Evolutionary conservation across 148 eudicot species (phyloP), one percentile per base, ranked within the genome.

Genomic region (Vaccinium corymbosum): DNA sequence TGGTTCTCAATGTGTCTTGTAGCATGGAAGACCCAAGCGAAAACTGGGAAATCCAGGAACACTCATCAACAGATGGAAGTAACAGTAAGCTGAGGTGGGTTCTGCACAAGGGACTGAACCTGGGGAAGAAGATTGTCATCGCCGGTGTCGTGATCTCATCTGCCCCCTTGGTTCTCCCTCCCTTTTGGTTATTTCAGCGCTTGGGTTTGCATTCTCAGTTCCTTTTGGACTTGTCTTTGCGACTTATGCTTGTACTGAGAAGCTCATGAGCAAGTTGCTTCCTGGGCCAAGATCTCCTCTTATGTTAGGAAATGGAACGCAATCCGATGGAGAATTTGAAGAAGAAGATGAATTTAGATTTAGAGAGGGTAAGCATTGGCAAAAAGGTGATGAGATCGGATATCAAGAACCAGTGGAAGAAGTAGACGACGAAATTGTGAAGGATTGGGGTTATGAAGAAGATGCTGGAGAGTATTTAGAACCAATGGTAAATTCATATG

Each of bases 81-180:
- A 29, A 70, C 8, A 81, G 88, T 49, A 85, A 78, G n/a, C 61
- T 82, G 64, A 74, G 89, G 42, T 83, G 92, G 92, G 77, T 92
- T 20, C 85, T 92, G 85, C 62, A 86, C 72, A 85, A 61, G 80
- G 93, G 93, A 66, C 82, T 92, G 64, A 81, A 72, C 66, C 61
- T 92, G n/a, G 96, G 98, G 48, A 94, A 89, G 87, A 94, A 87
- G 84, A 83, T 91, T 82, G 89, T 85, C 25, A 49, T 94, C 1
- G 84, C 93, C 0, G 93, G 96, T 35, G 82, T 89, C 22, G 85
- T 93, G 57, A 88, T 92, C 68, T 89, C 98, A 66, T 90, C 98
- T 38, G 91, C 89, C 25, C 92, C 98, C 1, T 73, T 95, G 48
- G 85, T 94, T 84, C 90, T 95, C 82, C 98, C 98, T 83, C 91